phyloP scores from a whole-genome alignment of 1,284 basidiomycete species.

The Cronartium ribicola region DNA sequence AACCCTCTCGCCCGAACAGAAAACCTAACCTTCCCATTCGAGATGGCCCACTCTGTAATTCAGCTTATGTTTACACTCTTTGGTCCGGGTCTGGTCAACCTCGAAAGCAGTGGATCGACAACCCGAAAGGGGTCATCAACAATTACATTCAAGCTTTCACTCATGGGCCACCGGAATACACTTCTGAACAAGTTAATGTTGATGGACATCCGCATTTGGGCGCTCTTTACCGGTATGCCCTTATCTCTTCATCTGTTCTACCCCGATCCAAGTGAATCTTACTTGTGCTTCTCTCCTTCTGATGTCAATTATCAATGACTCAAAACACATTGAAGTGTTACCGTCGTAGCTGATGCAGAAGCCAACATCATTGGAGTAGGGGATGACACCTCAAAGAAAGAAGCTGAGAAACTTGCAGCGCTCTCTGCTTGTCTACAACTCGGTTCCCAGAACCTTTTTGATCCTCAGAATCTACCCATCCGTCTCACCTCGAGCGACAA shows the following conservation, averaged over 20 bases:
- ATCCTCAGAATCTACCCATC: conserved; percentile 46
- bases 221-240: conserved; percentile 24
- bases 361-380: conserved; percentile 54
- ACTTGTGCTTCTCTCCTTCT: conserved; percentile 1
- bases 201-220: conserved; percentile 4
- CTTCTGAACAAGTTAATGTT: conserved; percentile 22
- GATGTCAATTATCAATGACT: too few species aligned
- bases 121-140: conserved; percentile 39
- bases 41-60: conserved; percentile 19
- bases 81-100: conserved; percentile 21
- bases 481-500: conserved; percentile 53
- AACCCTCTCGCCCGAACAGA: not conserved
- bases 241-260: not conserved
- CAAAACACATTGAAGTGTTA: conserved; percentile 9
- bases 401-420: conserved; percentile 71
- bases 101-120: conserved; percentile 30
- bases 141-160: conserved; percentile 23
- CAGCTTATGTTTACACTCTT: not conserved
- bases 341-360: conserved; percentile 14
- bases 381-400: conserved; percentile 65
- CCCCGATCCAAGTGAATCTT: not conserved
- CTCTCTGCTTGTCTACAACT: conserved; percentile 69
- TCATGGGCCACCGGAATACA: conserved; percentile 26
- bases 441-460: conserved; percentile 57
- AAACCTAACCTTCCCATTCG: conserved; percentile 22